Evolutionary conservation across 805 yeast species (phyloP).

Genomic region (Lipomyces chichibuensis): DNA sequence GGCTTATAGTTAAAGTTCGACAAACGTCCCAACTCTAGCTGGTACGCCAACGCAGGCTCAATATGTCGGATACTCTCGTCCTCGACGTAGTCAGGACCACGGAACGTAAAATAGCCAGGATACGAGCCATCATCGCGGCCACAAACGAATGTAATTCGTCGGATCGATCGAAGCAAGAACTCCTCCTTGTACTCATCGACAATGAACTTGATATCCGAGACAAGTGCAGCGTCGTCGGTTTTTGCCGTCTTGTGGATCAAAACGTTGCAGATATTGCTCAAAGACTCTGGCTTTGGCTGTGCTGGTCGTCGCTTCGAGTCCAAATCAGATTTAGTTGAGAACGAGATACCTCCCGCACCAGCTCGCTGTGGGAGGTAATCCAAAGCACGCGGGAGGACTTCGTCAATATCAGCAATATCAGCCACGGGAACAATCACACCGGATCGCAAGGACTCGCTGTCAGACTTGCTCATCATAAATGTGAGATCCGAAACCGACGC

Average conservation of each 20-base stretch:
- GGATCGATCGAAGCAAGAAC: slow-evolving; percentile 68
- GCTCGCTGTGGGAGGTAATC: slow-evolving; percentile 60
- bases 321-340: slow-evolving; percentile 55
- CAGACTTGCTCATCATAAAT: slow-evolving; percentile 70
- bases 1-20: slow-evolving; percentile 95
- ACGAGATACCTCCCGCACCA: slow-evolving; percentile 45
- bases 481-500: slow-evolving; percentile 91
- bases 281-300: slow-evolving; percentile 40
- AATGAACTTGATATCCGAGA: slow-evolving; percentile 64
- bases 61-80: slow-evolving; percentile 95
- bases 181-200: slow-evolving; percentile 72
- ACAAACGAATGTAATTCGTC: slow-evolving; percentile 90
- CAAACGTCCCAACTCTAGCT: slow-evolving; percentile 89
- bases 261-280: slow-evolving; percentile 81
- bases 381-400: slow-evolving; percentile 72
- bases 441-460: slow-evolving; percentile 70
- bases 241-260: slow-evolving; percentile 73
- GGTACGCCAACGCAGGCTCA: slow-evolving; percentile 98
- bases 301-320: slow-evolving; percentile 30
- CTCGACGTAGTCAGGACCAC: slow-evolving; percentile 81
- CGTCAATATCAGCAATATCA: slow-evolving; percentile 90
- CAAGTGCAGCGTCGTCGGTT: slow-evolving; percentile 66
- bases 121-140: slow-evolving; percentile 83
- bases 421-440: slow-evolving; percentile 81
- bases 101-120: slow-evolving; percentile 95